A percentile compares a stretch with the other conserved stretches of the same genome.
Conservation (phyloP, 2,329 filamentous ascomycete species). For the Botrytis fabae region DNA sequence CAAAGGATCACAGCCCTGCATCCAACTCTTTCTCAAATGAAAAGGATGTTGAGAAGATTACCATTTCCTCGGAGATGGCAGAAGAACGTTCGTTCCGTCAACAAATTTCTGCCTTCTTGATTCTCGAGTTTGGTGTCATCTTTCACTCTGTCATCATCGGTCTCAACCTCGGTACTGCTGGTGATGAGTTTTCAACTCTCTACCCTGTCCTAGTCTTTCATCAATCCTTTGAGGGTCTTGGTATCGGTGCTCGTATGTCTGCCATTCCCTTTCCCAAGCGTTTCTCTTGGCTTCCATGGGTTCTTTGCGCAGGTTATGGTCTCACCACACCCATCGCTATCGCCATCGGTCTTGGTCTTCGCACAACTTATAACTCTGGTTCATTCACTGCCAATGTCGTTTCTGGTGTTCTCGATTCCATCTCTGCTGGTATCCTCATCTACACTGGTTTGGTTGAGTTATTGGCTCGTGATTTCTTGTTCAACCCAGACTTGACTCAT, state of each 20-base stretch:
- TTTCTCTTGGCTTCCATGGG: constrained; percentile 50
- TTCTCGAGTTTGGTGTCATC: constrained; percentile 51
- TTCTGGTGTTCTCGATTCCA: constrained; percentile 48
- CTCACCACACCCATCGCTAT: constrained; percentile 55
- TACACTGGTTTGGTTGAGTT: constrained; percentile 53
- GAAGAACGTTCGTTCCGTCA: constrained; percentile 43
- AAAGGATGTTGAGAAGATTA: constrained; percentile 28
- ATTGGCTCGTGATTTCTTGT: constrained; percentile 51
- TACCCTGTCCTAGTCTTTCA: constrained; percentile 64
- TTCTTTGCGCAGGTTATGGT: constrained; percentile 48
- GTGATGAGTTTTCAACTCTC: constrained; percentile 56
- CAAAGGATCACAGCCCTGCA: constrained; percentile 23
- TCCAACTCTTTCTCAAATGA: constrained; percentile 28
- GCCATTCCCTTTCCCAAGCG: constrained; percentile 52
- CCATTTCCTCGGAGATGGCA: constrained; percentile 17
- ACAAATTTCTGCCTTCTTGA: constrained; percentile 49
- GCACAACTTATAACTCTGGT: constrained; percentile 45
- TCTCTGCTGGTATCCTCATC: constrained; percentile 51
- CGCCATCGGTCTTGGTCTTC: constrained; percentile 50
- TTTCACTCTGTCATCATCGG: constrained; percentile 66
- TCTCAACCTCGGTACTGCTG: constrained; percentile 59
- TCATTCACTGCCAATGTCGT: constrained; percentile 47
- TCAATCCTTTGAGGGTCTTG: constrained; percentile 63
- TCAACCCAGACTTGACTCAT: constrained; percentile 48
- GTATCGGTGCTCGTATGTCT: constrained; percentile 60